Percentiles rank a stretch among this genome's conserved stretches.
These are phyloP conservation scores for Russula earlei DNA, from an alignment of 768 basidiomycete genomes.

Conservation along the genomic window DNA sequence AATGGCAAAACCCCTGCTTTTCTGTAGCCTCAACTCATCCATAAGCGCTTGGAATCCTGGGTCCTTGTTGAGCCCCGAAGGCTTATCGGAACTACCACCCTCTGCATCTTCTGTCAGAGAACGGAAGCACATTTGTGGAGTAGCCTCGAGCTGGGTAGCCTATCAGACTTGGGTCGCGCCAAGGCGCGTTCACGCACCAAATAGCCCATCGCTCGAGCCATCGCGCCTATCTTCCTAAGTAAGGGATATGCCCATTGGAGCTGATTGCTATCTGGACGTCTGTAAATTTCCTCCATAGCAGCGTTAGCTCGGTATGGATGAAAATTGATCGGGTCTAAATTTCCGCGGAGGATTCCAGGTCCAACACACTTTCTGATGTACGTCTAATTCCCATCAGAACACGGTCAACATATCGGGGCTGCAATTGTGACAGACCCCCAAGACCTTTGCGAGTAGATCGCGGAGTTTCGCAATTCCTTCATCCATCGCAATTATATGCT, in stretches of 20 bases:
- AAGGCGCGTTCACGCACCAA: conserved; percentile 43
- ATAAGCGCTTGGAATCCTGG: conserved; percentile 56
- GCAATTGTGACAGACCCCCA: conserved; percentile 47
- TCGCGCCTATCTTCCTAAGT: conserved; percentile 42
- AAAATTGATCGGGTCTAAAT: conserved; percentile 48
- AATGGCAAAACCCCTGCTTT: conserved; percentile 41
- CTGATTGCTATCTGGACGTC: conserved; percentile 18
- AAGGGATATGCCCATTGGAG: conserved; percentile 42
- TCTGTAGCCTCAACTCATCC: conserved; percentile 54
- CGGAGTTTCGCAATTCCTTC: conserved; percentile 56
- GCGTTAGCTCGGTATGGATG: conserved; percentile 55
- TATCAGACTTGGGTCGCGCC: conserved; percentile 8
- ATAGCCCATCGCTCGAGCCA: conserved; percentile 84
- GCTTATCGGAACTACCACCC: conserved; percentile 34
- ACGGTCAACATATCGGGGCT: neutral
- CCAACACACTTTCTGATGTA: conserved; percentile 3
- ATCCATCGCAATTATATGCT: conserved; percentile 69
- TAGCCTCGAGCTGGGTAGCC: conserved; percentile 63
- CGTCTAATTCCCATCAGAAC: neutral
- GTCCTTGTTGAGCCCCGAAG: conserved; percentile 36
- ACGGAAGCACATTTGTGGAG: conserved; percentile 67
- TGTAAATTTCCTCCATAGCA: conserved; percentile 31
- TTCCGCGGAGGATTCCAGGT: conserved; percentile 37
- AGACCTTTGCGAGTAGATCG: conserved; percentile 57
- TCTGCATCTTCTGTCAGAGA: conserved; percentile 43